phyloP scores from a whole-genome alignment of 2,329 filamentous ascomycete genomes.

The Monosporascus sp. region DNA sequence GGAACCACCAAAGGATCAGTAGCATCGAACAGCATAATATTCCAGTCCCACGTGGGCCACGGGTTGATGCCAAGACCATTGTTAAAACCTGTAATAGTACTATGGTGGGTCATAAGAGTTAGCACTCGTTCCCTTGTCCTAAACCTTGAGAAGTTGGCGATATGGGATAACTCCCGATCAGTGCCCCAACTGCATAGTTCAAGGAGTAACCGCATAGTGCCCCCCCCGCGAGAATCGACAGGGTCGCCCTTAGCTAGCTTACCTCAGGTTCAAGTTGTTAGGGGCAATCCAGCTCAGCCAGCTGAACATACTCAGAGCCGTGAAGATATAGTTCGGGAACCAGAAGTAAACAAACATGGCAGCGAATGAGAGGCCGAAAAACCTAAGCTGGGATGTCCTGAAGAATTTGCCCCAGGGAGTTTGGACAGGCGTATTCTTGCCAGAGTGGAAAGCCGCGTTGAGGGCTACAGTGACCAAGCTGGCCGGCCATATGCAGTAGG shows the following conservation, averaged over 20 bases:
- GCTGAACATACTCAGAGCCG: conserved; percentile 41
- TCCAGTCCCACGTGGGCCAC: conserved; percentile 38
- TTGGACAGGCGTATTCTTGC: conserved; percentile 29
- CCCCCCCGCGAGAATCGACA: neutral
- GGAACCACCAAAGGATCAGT: conserved; percentile 16
- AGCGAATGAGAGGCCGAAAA: conserved; percentile 38
- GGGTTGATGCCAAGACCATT: conserved; percentile 32
- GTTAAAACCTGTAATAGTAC: conserved; percentile 26
- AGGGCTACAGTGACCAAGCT: conserved; percentile 42
- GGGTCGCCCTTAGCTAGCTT: neutral
- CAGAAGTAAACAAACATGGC: conserved; percentile 49
- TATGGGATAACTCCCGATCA: neutral
- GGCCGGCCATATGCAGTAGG: conserved; percentile 46
- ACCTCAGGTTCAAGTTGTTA: conserved; percentile 25
- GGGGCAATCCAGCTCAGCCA: conserved; percentile 51
- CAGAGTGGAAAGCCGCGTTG: conserved; percentile 42
- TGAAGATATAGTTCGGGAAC: conserved; percentile 46
- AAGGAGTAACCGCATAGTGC: neutral
- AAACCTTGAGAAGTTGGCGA: neutral
- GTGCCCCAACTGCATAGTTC: neutral
- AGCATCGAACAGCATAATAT: conserved; percentile 18
- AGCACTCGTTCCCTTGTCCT: neutral
- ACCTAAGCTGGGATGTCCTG: conserved; percentile 38
- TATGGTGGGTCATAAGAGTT: neutral
- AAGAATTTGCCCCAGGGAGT: conserved; percentile 38